A percentile compares a stretch with the other conserved stretches of the same genome.
Conservation (phyloP, 1,284 basidiomycete genomes). For the Leccinum ponderosum region DNA sequence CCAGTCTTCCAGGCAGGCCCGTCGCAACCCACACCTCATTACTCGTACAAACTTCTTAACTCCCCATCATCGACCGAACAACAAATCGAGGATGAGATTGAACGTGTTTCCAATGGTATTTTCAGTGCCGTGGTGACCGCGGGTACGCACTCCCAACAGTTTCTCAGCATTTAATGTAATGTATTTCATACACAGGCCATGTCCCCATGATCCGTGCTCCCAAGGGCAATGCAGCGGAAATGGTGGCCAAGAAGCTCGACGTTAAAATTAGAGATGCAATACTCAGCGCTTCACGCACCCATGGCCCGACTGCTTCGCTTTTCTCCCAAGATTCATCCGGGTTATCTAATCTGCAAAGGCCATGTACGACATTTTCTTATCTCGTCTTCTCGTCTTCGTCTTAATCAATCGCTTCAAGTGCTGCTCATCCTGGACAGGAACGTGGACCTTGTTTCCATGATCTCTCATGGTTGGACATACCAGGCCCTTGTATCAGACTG, state of each 20-base stretch:
- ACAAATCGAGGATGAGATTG: slow-evolving; percentile 92
- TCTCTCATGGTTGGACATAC: slow-evolving; percentile 99
- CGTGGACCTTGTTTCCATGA: slow-evolving; percentile 91
- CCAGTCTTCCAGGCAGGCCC: slow-evolving; percentile 36
- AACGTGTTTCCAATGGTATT: slow-evolving; percentile 87
- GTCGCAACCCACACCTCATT: slow-evolving; percentile 38
- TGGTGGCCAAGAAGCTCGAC: slow-evolving; percentile 96
- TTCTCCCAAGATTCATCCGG: slow-evolving; percentile 75
- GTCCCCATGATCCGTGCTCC: slow-evolving; percentile 96
- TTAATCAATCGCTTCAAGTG: slow-evolving; percentile 50
- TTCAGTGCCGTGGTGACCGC: slow-evolving; percentile 94
- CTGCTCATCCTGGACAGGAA: slow-evolving; percentile 95
- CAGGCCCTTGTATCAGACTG: slow-evolving; percentile 98
- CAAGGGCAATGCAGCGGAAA: slow-evolving; percentile 95
- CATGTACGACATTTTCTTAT: slow-evolving; percentile 54
- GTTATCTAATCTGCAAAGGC: slow-evolving; percentile 77
- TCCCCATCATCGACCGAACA: slow-evolving; percentile 90
- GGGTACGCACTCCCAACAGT: slow-evolving; percentile 51
- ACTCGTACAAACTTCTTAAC: slow-evolving; percentile 85
- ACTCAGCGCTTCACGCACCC: slow-evolving; percentile 75
- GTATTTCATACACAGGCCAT: slow-evolving; percentile 56
- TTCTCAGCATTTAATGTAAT: not conserved
- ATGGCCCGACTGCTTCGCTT: slow-evolving; percentile 51
- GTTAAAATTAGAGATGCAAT: slow-evolving; percentile 91
- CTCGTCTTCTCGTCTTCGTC: slow-evolving; percentile 4